Conservation (phyloP, 805 yeast species). For the Saccharomycopsis microspora region DNA sequence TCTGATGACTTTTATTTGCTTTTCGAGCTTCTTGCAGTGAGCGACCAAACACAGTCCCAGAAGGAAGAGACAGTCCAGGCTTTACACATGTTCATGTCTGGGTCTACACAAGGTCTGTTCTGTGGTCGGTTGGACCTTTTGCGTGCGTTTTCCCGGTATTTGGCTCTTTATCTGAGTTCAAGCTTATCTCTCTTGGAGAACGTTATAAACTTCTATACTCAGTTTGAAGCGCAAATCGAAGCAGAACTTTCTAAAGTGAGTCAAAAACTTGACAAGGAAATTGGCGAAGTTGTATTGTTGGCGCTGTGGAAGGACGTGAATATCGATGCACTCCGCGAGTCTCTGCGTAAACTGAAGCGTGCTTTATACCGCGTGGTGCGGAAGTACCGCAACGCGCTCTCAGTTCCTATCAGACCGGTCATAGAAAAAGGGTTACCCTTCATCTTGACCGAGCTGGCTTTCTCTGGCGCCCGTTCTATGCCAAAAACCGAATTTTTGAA, state of each 20-base stretch:
- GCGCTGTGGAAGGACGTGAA: slow-evolving; percentile 98
- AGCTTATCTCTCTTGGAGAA: slow-evolving; percentile 33
- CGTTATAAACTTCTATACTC: slow-evolving; percentile 52
- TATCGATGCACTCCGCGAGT: slow-evolving; percentile 84
- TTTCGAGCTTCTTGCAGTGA: slow-evolving; percentile 59
- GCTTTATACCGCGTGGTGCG: slow-evolving; percentile 73
- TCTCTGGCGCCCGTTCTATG: neutral
- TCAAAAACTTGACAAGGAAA: slow-evolving; percentile 59
- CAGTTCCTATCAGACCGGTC: slow-evolving; percentile 36
- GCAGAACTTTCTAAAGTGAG: slow-evolving; percentile 34
- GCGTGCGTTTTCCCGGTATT: slow-evolving; percentile 52
- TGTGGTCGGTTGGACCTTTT: slow-evolving; percentile 45
- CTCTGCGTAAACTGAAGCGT: slow-evolving; percentile 83
- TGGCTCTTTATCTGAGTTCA: slow-evolving; percentile 22
- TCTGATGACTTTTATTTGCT: slow-evolving; percentile 91
- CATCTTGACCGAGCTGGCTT: too few species aligned
- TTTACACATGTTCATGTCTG: slow-evolving; percentile 63
- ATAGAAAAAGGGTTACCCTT: slow-evolving; percentile 47
- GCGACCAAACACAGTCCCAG: slow-evolving; percentile 20
- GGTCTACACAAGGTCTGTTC: slow-evolving; percentile 70
- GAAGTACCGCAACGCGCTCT: slow-evolving; percentile 60
- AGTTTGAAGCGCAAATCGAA: slow-evolving; percentile 42
- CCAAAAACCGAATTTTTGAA: neutral
- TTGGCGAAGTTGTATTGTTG: slow-evolving; percentile 71
- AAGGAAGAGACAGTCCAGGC: slow-evolving; percentile 34